A percentile compares a stretch with the other conserved stretches of the same genome.
These are phyloP conservation scores for Flaveria brownii DNA, from an alignment of 129 eudicot genomes.

Conservation along the genomic window DNA sequence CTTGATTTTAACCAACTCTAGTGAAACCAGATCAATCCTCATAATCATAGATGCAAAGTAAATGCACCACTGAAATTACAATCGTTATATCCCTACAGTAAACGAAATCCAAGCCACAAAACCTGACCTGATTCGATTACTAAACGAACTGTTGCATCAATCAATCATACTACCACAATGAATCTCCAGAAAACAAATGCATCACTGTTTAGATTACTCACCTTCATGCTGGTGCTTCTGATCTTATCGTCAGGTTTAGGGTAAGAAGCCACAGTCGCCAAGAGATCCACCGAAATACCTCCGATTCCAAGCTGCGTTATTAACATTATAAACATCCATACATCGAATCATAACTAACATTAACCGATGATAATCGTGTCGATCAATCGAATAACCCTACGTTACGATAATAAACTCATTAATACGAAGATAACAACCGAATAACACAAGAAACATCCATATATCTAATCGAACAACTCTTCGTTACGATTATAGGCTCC, in stretches of 20 bases:
- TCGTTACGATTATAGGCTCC: neutral
- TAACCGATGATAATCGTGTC: neutral
- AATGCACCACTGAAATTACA: conserved; percentile 14
- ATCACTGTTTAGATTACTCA: conserved; percentile 14
- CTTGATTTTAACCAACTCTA: neutral
- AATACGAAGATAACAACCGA: neutral
- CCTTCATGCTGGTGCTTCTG: conserved; percentile 80
- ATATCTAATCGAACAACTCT: neutral
- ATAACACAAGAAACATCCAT: no score
- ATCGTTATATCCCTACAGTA: neutral
- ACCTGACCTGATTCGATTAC: neutral
- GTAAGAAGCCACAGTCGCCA: conserved; percentile 73
- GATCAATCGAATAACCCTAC: neutral
- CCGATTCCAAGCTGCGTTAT: conserved; percentile 67
- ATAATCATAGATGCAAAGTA: conserved; percentile 15
- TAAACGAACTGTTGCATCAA: neutral
- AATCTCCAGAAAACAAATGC: neutral
- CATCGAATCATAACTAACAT: neutral
- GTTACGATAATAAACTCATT: no score
- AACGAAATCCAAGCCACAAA: neutral
- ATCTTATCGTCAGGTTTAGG: conserved; percentile 92
- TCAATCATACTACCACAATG: neutral
- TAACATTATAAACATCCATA: conserved; percentile 11
- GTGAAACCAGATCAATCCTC: neutral
- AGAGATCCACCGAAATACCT: conserved; percentile 53